Base-by-base conservation (phyloP, 805 yeast species). In the Metschnikowia drakensbergensis region DNA sequence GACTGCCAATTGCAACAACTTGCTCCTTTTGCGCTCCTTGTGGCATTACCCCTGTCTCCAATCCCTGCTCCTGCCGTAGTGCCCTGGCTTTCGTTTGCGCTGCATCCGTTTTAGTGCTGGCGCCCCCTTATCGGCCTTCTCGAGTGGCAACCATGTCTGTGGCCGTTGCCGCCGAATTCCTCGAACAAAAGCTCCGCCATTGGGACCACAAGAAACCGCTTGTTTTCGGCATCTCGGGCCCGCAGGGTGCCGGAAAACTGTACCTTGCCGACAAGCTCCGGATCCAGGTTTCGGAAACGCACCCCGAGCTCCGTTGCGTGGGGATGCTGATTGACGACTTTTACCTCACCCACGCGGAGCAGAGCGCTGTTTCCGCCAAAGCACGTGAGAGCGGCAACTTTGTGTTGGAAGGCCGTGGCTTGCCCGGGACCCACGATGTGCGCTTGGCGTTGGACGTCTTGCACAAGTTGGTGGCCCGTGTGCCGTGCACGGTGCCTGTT, bases 371-470 rank as follows among this genome's bases (percentile, higher is more conserved):
- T 25, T 75, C 77, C 1, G 34, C 52, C 5, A 22, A 40, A 2
- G 66, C 71, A 3, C 37, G 32, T 8, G 27, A 46, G 51, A 33
- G 36, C 7, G 10, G 66, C 10, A 87, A 88, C 60, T 62, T 66
- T 32, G 67, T 92, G 41, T 59, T 88, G 13, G 77, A 74, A 50
- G 96, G 96, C 3, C 70, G 98, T 26, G 98, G 98, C 0, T 73
- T 88, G 11, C 98, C 98, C 0, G 97, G 97, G 0, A 92, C 98
- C 0, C 99, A 92, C 63, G 97, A 92, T 60, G 59, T 87, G 13
- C 56, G 54, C 0, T 58, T 86, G 10, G 61, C 74, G n/a, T 40
- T 53, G 5, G 54, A 64, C 6, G 63, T 75, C 5, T 54, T 86
- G 35, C 58, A 27, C 45, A 53, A 43, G n/a, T 50, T 67, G 29